Conservation (phyloP, 352 stramenopile genomes). For the Pythium folliculosum region DNA sequence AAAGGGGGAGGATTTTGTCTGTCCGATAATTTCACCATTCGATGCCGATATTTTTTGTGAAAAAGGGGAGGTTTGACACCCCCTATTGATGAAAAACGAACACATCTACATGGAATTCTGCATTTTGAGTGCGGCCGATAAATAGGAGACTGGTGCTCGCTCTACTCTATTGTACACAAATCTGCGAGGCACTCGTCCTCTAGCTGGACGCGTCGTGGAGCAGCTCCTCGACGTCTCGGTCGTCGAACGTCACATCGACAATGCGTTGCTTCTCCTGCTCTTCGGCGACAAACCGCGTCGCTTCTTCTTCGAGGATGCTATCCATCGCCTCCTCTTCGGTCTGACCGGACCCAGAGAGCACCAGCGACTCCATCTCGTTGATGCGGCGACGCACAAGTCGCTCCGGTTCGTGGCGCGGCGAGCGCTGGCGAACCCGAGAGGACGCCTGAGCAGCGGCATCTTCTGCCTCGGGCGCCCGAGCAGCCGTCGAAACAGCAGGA, state of each 20-base stretch:
- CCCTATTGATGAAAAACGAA: background rate
- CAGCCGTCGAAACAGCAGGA: constrained; percentile 8
- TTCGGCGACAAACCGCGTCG: constrained; percentile 55
- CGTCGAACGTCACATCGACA: constrained; percentile 50
- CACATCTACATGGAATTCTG: background rate
- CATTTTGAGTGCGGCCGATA: background rate
- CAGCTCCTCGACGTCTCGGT: constrained; percentile 67
- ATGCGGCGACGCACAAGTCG: constrained; percentile 65
- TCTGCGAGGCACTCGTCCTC: background rate
- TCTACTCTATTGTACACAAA: constrained; percentile 20
- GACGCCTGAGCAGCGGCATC: constrained; percentile 15
- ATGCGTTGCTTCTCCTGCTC: constrained; percentile 40
- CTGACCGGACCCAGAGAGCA: constrained; percentile 23
- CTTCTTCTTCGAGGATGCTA: constrained; percentile 63
- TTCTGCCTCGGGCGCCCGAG: constrained; percentile 30
- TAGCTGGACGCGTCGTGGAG: constrained; percentile 39
- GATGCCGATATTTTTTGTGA: too few species aligned
- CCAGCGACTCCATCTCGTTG: constrained; percentile 27
- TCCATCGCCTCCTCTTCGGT: constrained; percentile 47
- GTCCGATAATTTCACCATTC: too few species aligned
- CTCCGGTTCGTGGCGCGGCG: constrained; percentile 6
- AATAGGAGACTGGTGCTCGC: background rate
- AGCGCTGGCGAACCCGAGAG: constrained; percentile 25
- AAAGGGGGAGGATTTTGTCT: too few species aligned
- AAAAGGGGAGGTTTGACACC: too few species aligned